phyloP scores from a whole-genome alignment of 164 flowering plant species.

The Kingdonia uniflora region DNA sequence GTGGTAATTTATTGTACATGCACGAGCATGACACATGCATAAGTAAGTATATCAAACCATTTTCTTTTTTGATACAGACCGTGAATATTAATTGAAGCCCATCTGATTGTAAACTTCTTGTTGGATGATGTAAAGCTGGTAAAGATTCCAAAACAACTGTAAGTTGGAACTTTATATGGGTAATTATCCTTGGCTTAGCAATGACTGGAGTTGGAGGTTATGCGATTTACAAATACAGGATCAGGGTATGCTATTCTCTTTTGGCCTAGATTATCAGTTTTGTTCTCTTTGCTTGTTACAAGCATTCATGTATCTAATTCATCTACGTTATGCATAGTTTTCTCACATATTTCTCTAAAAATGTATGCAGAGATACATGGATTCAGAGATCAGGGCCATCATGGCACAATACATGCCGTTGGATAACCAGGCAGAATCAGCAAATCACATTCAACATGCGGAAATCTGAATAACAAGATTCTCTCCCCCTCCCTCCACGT shows the following conservation, averaged over 20 bases:
- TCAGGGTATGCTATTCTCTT: constrained; percentile 50
- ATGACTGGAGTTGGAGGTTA: constrained; percentile 58
- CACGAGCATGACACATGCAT: constrained; percentile 85
- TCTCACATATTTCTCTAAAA: too few relatives aligned
- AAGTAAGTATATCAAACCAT: constrained; percentile 33
- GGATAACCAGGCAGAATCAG: constrained; percentile 65
- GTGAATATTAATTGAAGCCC: not conserved
- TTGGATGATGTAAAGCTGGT: constrained; percentile 27
- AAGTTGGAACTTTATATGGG: constrained; percentile 65
- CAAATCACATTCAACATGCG: too few relatives aligned
- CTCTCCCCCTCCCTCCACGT: too few relatives aligned
- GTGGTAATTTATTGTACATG: constrained; percentile 60
- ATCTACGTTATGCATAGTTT: too few relatives aligned
- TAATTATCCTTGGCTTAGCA: constrained; percentile 52
- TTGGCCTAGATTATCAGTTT: too few relatives aligned
- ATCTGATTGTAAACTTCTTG: not conserved
- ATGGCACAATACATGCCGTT: constrained; percentile 89
- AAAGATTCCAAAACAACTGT: constrained; percentile 21
- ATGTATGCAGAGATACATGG: constrained; percentile 41
- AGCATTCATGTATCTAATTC: too few relatives aligned
- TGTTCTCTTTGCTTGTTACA: too few relatives aligned
- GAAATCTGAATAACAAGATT: too few relatives aligned
- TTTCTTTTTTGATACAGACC: not conserved
- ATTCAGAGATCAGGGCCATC: constrained; percentile 75
- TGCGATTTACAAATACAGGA: constrained; percentile 92